Evolutionary conservation across 139 green algal species (phyloP), one percentile per base, ranked within the genome.

Genomic region (Parachlorella kessleri): DNA sequence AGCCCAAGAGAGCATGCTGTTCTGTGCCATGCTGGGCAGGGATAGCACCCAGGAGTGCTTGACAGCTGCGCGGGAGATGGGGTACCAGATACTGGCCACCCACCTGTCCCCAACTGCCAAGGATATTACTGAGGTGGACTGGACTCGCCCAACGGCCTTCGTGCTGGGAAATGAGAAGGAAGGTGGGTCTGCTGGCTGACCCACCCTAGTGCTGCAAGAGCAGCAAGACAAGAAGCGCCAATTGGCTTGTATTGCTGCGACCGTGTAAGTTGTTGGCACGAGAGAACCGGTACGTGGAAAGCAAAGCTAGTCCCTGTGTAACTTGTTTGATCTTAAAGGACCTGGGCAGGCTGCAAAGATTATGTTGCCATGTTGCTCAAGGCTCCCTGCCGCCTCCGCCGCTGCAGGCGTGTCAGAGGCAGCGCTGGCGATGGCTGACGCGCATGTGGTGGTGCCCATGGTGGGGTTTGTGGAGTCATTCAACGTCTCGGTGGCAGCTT

Each of bases 121-220:
- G 18, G 48, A 69, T 24, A 88, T 91, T 30, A 78, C 89, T 74
- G 84, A 94, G 18, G 75, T 97, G 18, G 91, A 96, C 79, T 96
- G 88, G 85, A 91, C 84, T 0, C 83, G 80, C 1, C 93, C 93
- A 24, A 96, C 91, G 21, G 91, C 93, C 1, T 80, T 97, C 69
- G 81, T 97, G 28, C 76, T 97, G 40, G 93, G 93, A 24, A 97
- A 97, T 75, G 93, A 97, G 76, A 78, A 86, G 36, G 63, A 80
- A 66, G 86, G 85, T 85, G 72, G 21, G 76, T 30, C 63, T 30
- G 63, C 7, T 21, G 63, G 24, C 24, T 59, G n/a, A n/a, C n/a
- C n/a, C n/a, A n/a, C n/a, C n/a, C n/a, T n/a, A n/a, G n/a, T n/a
- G n/a, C n/a, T n/a, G n/a, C n/a, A n/a, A n/a, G n/a, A n/a, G n/a